Percentiles rank a stretch among this genome's conserved stretches.
These are phyloP conservation scores for Setaria italica DNA, from an alignment of 202 grass and related monocot genomes.

Conservation along the genomic window DNA sequence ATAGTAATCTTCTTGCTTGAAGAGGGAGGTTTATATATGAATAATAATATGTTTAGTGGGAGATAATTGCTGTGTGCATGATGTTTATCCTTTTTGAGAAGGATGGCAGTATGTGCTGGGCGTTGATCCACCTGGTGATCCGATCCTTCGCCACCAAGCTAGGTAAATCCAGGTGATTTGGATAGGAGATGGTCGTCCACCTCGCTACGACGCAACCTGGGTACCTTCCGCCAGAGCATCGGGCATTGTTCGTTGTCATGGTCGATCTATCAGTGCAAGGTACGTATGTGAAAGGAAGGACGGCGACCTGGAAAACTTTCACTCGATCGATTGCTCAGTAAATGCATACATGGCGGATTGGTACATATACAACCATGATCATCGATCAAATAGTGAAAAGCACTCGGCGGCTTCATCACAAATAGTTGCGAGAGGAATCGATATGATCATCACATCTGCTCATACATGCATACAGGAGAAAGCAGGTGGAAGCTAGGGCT, in stretches of 20 bases:
- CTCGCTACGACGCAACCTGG: neutral
- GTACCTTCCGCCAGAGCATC: slow-evolving; percentile 3
- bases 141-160: slow-evolving; percentile 11
- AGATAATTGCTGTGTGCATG: slow-evolving; percentile 10
- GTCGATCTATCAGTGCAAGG: neutral
- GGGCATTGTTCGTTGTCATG: neutral
- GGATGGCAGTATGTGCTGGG: neutral
- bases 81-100: slow-evolving; percentile 29
- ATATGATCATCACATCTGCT: too few species aligned
- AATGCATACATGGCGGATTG: neutral
- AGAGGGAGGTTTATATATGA: neutral
- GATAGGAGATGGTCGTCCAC: neutral
- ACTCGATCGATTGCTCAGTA: neutral
- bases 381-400: too few species aligned
- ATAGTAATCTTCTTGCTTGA: neutral
- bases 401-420: too few species aligned
- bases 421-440: too few species aligned
- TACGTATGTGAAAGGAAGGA: slow-evolving; percentile 5
- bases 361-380: too few species aligned
- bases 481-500: too few species aligned
- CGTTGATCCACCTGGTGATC: neutral
- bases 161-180: slow-evolving; percentile 14
- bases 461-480: too few species aligned
- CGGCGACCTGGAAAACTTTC: neutral
- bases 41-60: neutral